These are phyloP conservation scores for Colletotrichum sansevieriae DNA, from an alignment of 2,329 filamentous ascomycete species.

Conservation along the genomic window DNA sequence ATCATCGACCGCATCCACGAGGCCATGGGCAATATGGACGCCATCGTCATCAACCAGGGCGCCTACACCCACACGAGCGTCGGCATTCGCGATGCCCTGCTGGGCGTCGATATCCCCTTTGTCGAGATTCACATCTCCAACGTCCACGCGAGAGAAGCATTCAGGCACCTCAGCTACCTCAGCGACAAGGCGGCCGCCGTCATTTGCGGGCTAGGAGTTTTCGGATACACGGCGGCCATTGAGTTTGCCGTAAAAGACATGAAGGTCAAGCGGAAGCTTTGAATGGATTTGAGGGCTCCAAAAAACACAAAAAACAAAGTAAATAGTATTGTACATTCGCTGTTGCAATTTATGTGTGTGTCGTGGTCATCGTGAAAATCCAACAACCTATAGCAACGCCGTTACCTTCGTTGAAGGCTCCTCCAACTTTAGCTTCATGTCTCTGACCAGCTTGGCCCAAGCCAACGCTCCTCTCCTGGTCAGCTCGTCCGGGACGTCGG, in stretches of 20 bases:
- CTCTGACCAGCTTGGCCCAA: conserved; percentile 58
- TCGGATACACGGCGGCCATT: conserved; percentile 72
- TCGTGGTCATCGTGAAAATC: conserved; percentile 1
- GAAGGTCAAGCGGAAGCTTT: conserved; percentile 51
- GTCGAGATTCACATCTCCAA: conserved; percentile 84
- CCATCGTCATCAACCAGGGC: conserved; percentile 81
- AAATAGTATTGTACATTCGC: conserved; percentile 27
- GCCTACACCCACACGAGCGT: conserved; percentile 83
- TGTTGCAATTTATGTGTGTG: conserved; percentile 7
- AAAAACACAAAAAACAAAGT: not conserved
- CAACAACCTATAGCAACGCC: conserved; percentile 49
- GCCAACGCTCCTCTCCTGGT: conserved; percentile 68
- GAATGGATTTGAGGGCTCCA: conserved; percentile 10
- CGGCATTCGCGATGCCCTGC: conserved; percentile 79
- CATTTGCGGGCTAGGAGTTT: conserved; percentile 76
- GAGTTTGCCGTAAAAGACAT: conserved; percentile 65
- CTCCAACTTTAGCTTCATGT: conserved; percentile 50
- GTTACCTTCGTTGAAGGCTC: conserved; percentile 48
- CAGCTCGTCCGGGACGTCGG: conserved; percentile 68
- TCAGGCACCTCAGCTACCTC: conserved; percentile 76
- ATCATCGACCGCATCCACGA: conserved; percentile 81
- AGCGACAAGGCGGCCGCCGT: conserved; percentile 82
- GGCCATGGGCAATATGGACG: conserved; percentile 70
- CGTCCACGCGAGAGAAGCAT: conserved; percentile 76
- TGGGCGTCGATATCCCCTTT: conserved; percentile 78